These are phyloP conservation scores for Sarocladiaceae sp. DNA, from an alignment of 2,329 filamentous ascomycete genomes.

Conservation along the genomic window DNA sequence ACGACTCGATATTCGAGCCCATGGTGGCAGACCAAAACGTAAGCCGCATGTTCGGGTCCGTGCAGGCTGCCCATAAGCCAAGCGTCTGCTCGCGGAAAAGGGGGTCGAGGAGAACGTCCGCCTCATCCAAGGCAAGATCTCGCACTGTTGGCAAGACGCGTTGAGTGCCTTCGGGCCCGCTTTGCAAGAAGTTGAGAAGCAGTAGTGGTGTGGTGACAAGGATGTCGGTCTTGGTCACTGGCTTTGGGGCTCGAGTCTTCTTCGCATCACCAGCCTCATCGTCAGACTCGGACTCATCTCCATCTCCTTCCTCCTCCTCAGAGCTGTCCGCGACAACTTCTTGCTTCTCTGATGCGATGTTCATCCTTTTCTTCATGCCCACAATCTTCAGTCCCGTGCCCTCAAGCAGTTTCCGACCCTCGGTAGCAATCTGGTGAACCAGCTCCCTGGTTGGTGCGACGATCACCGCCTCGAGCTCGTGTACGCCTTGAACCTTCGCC, in stretches of 20 bases:
- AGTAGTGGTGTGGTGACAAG: slow-evolving; percentile 45
- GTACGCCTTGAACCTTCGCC: slow-evolving; percentile 29
- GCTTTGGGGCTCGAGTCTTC: slow-evolving; percentile 18
- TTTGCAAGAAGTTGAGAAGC: slow-evolving; percentile 65
- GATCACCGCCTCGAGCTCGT: slow-evolving; percentile 60
- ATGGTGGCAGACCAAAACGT: slow-evolving; percentile 97
- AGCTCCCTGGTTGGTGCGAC: slow-evolving; percentile 75
- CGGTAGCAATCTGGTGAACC: slow-evolving; percentile 73
- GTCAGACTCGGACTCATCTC: slow-evolving; percentile 30
- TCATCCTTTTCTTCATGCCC: slow-evolving; percentile 81
- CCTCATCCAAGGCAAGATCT: slow-evolving; percentile 82
- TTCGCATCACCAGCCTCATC: slow-evolving; percentile 19
- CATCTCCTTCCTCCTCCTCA: slow-evolving; percentile 27
- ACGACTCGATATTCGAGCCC: slow-evolving; percentile 81
- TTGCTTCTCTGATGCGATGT: slow-evolving; percentile 45
- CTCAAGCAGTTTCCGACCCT: slow-evolving; percentile 72
- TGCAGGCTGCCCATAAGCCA: slow-evolving; percentile 75
- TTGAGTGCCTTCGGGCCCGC: slow-evolving; percentile 35
- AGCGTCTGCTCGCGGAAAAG: slow-evolving; percentile 87
- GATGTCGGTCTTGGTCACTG: slow-evolving; percentile 29
- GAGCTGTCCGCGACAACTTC: slow-evolving; percentile 24
- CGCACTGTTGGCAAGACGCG: slow-evolving; percentile 59
- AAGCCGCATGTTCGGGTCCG: slow-evolving; percentile 60
- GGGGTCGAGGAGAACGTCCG: slow-evolving; percentile 86
- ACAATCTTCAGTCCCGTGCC: slow-evolving; percentile 75